These are phyloP conservation scores for Dryas integrifolia DNA, from an alignment of 331 rosid genomes.

Conservation along the genomic window DNA sequence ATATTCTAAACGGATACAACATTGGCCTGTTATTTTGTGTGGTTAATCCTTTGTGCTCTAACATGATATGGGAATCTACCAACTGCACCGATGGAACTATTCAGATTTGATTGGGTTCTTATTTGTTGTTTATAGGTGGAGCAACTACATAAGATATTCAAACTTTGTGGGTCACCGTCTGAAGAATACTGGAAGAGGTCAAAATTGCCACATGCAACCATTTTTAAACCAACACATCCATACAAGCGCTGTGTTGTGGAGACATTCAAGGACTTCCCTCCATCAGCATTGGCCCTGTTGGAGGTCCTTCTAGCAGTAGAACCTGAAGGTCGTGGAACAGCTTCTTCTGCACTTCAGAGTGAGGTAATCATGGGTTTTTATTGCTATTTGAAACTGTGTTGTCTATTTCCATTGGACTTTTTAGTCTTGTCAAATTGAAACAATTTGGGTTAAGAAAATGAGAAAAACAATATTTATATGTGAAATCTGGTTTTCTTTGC, in stretches of 20 bases:
- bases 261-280: slow-evolving; percentile 65
- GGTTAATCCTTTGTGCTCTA: not conserved
- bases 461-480: not conserved
- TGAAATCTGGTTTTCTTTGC: not conserved
- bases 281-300: slow-evolving; percentile 55
- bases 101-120: slow-evolving; percentile 19
- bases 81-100: not conserved
- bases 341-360: slow-evolving; percentile 73
- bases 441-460: not conserved
- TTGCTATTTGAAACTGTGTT: slow-evolving; percentile 2
- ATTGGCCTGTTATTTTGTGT: not conserved
- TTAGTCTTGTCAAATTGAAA: not conserved
- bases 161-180: slow-evolving; percentile 92
- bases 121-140: slow-evolving; percentile 55
- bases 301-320: slow-evolving; percentile 80
- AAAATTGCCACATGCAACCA: slow-evolving; percentile 77
- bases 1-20: not conserved
- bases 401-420: not conserved
- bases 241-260: slow-evolving; percentile 68
- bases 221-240: slow-evolving; percentile 82
- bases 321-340: slow-evolving; percentile 70
- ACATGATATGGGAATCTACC: not conserved
- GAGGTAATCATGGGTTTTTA: slow-evolving; percentile 50
- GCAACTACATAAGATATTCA: slow-evolving; percentile 89
- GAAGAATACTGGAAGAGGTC: slow-evolving; percentile 91